Evolutionary conservation across 352 stramenopile species (phyloP).

Genomic region (Phytopythium oedochilum): DNA sequence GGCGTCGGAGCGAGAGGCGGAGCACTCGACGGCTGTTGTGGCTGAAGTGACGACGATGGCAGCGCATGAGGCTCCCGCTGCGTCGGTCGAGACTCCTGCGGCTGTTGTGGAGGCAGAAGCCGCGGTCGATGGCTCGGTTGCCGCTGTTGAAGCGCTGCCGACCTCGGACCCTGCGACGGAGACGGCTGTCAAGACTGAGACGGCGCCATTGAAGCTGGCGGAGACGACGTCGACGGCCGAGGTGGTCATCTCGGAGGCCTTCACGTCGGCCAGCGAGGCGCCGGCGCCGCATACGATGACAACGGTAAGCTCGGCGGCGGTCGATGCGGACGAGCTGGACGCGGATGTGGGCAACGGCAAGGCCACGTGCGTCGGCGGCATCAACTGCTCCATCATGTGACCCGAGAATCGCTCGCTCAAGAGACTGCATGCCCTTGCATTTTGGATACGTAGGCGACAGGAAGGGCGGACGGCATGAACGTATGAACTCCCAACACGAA

Average conservation of each 20-base stretch:
- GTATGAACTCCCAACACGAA: background rate
- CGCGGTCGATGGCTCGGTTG: too few species aligned
- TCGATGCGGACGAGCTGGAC: constrained; percentile 22
- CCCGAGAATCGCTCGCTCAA: background rate
- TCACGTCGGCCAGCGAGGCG: constrained; percentile 3
- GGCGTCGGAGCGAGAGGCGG: constrained; percentile 2
- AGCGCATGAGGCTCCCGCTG: constrained; percentile 13
- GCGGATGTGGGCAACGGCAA: background rate
- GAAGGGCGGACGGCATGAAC: background rate
- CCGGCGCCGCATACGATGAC: constrained; percentile 1
- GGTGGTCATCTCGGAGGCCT: constrained; percentile 6
- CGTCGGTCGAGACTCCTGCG: background rate
- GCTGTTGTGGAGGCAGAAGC: constrained; percentile 9
- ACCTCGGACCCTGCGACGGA: constrained; percentile 7
- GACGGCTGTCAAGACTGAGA: background rate
- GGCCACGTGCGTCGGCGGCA: constrained; percentile 23
- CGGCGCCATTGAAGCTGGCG: constrained; percentile 1
- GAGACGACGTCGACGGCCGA: constrained; percentile 3
- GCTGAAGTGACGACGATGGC: constrained; percentile 18
- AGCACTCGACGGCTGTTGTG: constrained; percentile 14
- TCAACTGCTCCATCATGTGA: constrained; percentile 57
- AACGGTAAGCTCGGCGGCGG: constrained; percentile 10
- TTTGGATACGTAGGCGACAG: background rate
- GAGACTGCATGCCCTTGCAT: background rate
- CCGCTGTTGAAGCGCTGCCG: too few species aligned